Conservation (phyloP, 345 rosid species). For the Anacardium occidentale region DNA sequence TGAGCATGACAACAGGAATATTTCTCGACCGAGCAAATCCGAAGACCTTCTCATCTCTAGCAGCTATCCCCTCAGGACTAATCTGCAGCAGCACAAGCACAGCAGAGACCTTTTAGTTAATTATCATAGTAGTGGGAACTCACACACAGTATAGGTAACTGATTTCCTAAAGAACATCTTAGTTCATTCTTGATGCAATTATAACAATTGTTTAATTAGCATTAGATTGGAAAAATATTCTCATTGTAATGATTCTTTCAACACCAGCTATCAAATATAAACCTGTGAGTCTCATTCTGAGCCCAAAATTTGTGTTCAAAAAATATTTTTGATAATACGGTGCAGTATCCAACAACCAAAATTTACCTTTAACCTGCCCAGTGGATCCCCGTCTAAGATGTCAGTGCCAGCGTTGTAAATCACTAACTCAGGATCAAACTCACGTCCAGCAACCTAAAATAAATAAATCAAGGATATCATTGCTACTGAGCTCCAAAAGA, state of each 20-base stretch:
- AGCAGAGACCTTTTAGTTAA: neutral
- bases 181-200: neutral
- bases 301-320: neutral
- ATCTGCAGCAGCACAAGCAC: conserved; percentile 45
- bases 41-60: conserved; percentile 89
- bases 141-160: neutral
- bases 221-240: neutral
- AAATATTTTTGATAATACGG: neutral
- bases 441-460: conserved; percentile 64
- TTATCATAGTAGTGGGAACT: neutral
- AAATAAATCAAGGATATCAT: conserved; percentile 10
- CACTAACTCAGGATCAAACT: conserved; percentile 72
- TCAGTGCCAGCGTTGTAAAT: conserved; percentile 97
- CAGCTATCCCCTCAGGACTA: conserved; percentile 68
- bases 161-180: neutral
- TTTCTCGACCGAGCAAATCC: conserved; percentile 69
- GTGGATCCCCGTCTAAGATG: conserved; percentile 93
- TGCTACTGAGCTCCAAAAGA: conserved; percentile 2
- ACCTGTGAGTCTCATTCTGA: neutral
- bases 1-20: conserved; percentile 79
- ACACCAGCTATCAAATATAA: neutral
- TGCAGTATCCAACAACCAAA: neutral
- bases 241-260: neutral
- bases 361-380: conserved; percentile 75
- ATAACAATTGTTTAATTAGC: neutral